Percentiles rank a stretch among this genome's conserved stretches.
Evolutionary conservation across 2,329 filamentous ascomycete genomes (phyloP).

Genomic region (Paramyrothecium sp.): DNA sequence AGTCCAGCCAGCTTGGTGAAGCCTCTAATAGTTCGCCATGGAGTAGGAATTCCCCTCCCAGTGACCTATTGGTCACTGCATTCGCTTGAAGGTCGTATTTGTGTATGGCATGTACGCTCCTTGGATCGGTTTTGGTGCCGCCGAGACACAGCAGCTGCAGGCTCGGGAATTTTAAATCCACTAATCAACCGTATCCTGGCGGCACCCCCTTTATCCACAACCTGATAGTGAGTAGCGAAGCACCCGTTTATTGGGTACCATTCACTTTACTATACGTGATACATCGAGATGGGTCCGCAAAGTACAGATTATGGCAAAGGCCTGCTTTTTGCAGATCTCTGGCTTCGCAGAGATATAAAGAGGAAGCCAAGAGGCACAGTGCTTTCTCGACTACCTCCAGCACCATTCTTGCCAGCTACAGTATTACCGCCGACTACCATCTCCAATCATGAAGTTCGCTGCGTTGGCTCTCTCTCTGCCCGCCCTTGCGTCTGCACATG

Average conservation of each 20-base stretch:
- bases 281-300: too few species aligned
- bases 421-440: not conserved
- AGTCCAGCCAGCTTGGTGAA: too few species aligned
- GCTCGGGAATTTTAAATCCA: not conserved
- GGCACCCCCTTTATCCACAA: too few species aligned
- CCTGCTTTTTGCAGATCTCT: not conserved
- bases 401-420: not conserved
- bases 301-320: not conserved
- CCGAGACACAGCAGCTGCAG: not conserved
- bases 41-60: too few species aligned
- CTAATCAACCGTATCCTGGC: not conserved
- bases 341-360: not conserved
- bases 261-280: too few species aligned
- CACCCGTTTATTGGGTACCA: too few species aligned
- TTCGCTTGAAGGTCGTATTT: too few species aligned
- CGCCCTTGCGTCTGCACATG: constrained; percentile 11
- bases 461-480: not conserved
- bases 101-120: too few species aligned
- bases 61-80: too few species aligned
- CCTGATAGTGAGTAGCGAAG: too few species aligned
- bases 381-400: not conserved
- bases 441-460: not conserved
- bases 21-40: too few species aligned
- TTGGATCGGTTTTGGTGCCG: too few species aligned
- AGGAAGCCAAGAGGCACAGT: not conserved